phyloP scores from a whole-genome alignment of 1,139 yeast genomes.

The Nakaseomyces delphensis region DNA sequence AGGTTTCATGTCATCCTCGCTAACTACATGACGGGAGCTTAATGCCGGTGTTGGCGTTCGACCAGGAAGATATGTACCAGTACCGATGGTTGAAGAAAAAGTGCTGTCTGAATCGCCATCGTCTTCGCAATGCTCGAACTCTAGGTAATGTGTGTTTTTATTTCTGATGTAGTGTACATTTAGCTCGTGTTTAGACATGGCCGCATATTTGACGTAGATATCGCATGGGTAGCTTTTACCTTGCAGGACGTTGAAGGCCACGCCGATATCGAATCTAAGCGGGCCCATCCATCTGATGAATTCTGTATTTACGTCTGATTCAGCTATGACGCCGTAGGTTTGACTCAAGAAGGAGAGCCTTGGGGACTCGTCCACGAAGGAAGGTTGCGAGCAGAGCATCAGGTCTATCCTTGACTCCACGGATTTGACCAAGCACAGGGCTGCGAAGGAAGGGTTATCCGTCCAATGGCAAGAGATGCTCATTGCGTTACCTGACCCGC shows the following conservation, averaged over 20 bases:
- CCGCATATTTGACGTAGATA: slow-evolving; percentile 57
- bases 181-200: slow-evolving; percentile 47
- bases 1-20: slow-evolving; percentile 30
- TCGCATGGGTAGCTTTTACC: slow-evolving; percentile 72
- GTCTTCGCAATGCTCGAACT: slow-evolving; percentile 1
- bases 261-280: slow-evolving; percentile 75
- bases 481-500: slow-evolving; percentile 94
- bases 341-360: slow-evolving; percentile 72
- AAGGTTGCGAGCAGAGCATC: slow-evolving; percentile 69
- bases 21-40: slow-evolving; percentile 7
- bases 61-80: background rate
- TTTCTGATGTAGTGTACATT: slow-evolving; percentile 42
- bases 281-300: slow-evolving; percentile 84
- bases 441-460: slow-evolving; percentile 55
- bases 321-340: slow-evolving; percentile 87
- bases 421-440: slow-evolving; percentile 68
- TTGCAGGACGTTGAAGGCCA: slow-evolving; percentile 51
- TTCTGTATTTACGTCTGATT: slow-evolving; percentile 90
- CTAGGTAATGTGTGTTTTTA: slow-evolving; percentile 15
- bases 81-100: background rate
- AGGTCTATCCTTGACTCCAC: slow-evolving; percentile 57
- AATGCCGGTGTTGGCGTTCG: background rate
- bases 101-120: background rate
- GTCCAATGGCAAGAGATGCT: slow-evolving; percentile 75
- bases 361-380: slow-evolving; percentile 30